A percentile compares a stretch with the other conserved stretches of the same genome.
Evolutionary conservation across 1,284 basidiomycete genomes (phyloP).

Genomic region (Malassezia furfur): DNA sequence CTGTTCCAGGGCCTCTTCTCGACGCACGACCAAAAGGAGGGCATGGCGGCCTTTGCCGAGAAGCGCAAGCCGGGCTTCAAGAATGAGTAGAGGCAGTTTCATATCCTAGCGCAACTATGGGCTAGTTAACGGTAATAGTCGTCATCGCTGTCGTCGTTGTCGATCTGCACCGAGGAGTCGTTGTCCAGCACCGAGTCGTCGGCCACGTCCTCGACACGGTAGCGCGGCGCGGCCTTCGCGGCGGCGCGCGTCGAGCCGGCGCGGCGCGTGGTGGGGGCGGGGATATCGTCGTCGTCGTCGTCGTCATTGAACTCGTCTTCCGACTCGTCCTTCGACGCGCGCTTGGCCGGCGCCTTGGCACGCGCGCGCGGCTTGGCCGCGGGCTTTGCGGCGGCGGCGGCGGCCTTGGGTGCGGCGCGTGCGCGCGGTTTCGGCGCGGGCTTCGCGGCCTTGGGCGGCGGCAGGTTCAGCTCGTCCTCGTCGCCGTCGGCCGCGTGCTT

Average conservation of each 20-base stretch:
- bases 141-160: constrained; percentile 15
- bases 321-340: constrained; percentile 1
- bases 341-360: neutral
- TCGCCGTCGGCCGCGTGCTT: constrained; percentile 23
- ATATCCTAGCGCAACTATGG: too few species aligned
- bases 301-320: constrained; percentile 1
- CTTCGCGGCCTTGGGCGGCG: constrained; percentile 16
- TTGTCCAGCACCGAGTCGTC: constrained; percentile 5
- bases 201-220: constrained; percentile 1
- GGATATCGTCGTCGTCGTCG: constrained; percentile 5
- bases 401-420: constrained; percentile 13
- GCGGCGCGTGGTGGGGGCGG: constrained; percentile 8
- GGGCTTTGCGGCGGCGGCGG: neutral
- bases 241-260: constrained; percentile 12
- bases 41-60: constrained; percentile 94
- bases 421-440: constrained; percentile 4
- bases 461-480: constrained; percentile 22
- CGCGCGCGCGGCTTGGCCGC: constrained; percentile 2
- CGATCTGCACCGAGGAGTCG: constrained; percentile 6
- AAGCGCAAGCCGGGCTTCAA: constrained; percentile 61
- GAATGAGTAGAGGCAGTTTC: constrained; percentile 25
- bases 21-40: constrained; percentile 94
- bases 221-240: constrained; percentile 4
- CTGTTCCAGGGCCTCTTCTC: constrained; percentile 89
- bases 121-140: constrained; percentile 15